Conservation (phyloP, 208 protist species). For the Crithidia acanthocephali region DNA sequence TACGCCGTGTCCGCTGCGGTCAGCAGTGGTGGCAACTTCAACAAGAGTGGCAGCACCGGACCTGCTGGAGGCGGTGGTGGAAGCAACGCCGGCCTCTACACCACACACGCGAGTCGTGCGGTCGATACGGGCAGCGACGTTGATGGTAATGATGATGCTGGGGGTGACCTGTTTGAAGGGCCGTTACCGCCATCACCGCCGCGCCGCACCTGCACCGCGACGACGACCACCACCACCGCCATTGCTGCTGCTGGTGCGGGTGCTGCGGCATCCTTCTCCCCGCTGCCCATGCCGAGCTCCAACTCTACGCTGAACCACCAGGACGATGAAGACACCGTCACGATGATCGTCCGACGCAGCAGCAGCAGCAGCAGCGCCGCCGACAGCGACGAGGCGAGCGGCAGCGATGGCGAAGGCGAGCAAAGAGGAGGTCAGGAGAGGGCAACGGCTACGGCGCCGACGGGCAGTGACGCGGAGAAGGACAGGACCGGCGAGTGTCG, state of each 20-base stretch:
- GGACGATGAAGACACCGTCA: constrained; percentile 14
- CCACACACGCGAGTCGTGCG: no score
- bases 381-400: no score
- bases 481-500: no score
- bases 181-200: neutral
- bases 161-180: neutral
- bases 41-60: neutral
- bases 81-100: neutral
- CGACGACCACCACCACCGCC: no score
- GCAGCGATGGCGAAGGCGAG: neutral
- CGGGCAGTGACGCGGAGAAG: no score
- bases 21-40: neutral
- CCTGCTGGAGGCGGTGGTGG: neutral
- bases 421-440: neutral
- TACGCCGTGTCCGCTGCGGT: neutral
- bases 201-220: neutral
- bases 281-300: constrained; percentile 14
- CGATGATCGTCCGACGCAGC: constrained; percentile 17
- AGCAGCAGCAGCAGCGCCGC: constrained; percentile 16
- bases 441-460: neutral
- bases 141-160: no score
- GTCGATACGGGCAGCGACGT: no score
- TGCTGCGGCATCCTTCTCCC: neutral
- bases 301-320: constrained; percentile 1
- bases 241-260: no score